Base-by-base conservation (phyloP, 495 filamentous ascomycete species). In the Hypoxylon trugodes region DNA sequence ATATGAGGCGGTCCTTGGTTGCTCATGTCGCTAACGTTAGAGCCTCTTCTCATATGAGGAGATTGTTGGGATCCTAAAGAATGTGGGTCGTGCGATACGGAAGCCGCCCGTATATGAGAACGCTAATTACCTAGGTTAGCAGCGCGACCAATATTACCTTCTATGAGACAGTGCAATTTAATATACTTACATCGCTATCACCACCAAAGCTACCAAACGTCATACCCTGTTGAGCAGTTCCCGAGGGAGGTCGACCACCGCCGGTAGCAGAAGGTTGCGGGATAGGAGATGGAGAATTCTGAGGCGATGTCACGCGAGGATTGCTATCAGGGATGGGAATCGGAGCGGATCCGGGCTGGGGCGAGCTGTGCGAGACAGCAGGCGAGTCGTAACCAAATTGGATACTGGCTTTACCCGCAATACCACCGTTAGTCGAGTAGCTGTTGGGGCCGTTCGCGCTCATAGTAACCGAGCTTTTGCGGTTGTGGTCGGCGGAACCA, bases 401-500 rank as follows among this genome's bases (percentile, higher is more conserved):
- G 50, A 86, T 88, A 49, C 84, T 83, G 59, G 81, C 78, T 69
- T 86, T 84, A 66, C 75, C 82, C 36, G 83, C 79, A 3, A 87
- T 82, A 42, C 85, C 79, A 61, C 91, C 90, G 79, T 96, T 95
- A 24, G 89, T 84, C 48, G 87, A 85, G 64, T 88, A 88, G 60
- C 87, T 87, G 50, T 82, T 88, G 10, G 90, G 84, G 32, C 89
- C 90, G 59, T 87, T 85, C 43, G 91, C 88, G 69, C 83, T 92
- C 77, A 96, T 96, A 52, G 91, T 95, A 55, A 96, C 89, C 13
- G 92, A 94, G 51, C 87, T 86, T 77, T 95, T 95, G 58, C 90
- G 85, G 60, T 77, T 82, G 79, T 97, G 93, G 61, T 94, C 89
- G 53, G 76, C 78, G 42, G 77, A 72, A 43, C 87, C 82, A 69